Conservation (phyloP, 139 green algal species). For the Yamagishiella unicocca region DNA sequence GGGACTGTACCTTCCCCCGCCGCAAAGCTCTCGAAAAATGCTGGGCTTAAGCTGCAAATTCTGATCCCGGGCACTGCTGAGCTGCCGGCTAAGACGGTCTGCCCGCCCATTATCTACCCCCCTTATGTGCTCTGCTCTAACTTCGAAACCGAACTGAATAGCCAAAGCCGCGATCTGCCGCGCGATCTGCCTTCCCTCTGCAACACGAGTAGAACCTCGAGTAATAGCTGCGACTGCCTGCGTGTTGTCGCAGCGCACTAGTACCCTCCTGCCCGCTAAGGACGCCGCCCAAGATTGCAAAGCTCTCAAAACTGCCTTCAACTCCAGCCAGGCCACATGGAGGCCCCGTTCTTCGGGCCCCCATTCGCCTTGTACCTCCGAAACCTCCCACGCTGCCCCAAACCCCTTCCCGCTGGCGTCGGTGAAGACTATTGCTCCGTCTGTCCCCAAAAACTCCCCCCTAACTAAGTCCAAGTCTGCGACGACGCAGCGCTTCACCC, state of each 20-base stretch:
- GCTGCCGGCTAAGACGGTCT: not conserved
- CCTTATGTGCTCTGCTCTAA: not conserved
- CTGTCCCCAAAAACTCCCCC: not conserved
- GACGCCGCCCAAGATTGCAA: not conserved
- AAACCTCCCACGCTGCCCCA: not conserved
- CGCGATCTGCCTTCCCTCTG: not conserved
- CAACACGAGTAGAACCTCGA: not conserved
- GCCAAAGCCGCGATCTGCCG: not conserved
- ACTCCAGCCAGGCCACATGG: slow-evolving; percentile 26
- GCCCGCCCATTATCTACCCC: not conserved
- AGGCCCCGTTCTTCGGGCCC: not conserved
- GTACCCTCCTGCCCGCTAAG: not conserved
- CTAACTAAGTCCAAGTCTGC: slow-evolving; percentile 9
- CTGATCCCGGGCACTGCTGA: not conserved
- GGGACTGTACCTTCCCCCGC: not conserved
- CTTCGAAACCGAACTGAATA: not conserved
- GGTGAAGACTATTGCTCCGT: slow-evolving; percentile 22
- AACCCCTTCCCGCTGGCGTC: slow-evolving; percentile 21
- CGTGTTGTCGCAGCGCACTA: slow-evolving; percentile 34
- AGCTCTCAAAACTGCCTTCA: slow-evolving; percentile 2
- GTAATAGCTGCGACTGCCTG: slow-evolving; percentile 11
- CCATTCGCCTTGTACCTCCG: not conserved
- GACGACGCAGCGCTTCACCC: not conserved
- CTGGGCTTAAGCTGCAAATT: not conserved
- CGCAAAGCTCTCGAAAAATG: not conserved